Evolutionary conservation across 1,284 basidiomycete genomes (phyloP).

Genomic region (Caloboletus firmus): DNA sequence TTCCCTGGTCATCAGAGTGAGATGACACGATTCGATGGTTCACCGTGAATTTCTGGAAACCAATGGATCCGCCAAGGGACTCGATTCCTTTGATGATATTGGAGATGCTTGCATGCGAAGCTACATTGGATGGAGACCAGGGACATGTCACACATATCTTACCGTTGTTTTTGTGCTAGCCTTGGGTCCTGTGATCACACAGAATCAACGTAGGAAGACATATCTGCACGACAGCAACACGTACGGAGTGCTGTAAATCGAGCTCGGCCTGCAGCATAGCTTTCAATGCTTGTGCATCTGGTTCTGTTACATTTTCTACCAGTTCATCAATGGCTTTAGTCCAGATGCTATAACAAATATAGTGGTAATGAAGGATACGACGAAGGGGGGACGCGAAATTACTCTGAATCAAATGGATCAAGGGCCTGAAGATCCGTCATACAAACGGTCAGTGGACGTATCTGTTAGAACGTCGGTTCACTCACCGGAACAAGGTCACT

Average conservation of each 20-base stretch:
- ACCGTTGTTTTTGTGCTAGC: slow-evolving; percentile 1
- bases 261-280: slow-evolving; percentile 3
- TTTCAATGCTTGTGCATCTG: background rate
- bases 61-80: slow-evolving; percentile 3
- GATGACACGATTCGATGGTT: background rate
- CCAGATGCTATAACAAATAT: background rate
- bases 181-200: background rate
- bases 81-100: background rate
- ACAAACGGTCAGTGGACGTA: background rate
- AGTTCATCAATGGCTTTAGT: background rate
- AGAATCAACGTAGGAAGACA: background rate
- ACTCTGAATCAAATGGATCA: slow-evolving; percentile 1
- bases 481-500: slow-evolving; percentile 1
- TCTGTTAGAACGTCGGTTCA: background rate
- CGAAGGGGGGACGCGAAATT: background rate
- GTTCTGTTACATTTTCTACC: background rate
- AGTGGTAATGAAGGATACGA: background rate
- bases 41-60: background rate
- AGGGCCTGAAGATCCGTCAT: background rate
- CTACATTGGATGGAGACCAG: background rate
- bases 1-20: background rate
- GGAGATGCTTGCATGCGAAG: background rate
- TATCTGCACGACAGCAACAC: background rate
- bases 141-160: background rate
- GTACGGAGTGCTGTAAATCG: slow-evolving; percentile 2